Evolutionary conservation across 1,284 basidiomycete species (phyloP), one percentile per base, ranked within the genome.

Genomic region (Trichosporon sp.): DNA sequence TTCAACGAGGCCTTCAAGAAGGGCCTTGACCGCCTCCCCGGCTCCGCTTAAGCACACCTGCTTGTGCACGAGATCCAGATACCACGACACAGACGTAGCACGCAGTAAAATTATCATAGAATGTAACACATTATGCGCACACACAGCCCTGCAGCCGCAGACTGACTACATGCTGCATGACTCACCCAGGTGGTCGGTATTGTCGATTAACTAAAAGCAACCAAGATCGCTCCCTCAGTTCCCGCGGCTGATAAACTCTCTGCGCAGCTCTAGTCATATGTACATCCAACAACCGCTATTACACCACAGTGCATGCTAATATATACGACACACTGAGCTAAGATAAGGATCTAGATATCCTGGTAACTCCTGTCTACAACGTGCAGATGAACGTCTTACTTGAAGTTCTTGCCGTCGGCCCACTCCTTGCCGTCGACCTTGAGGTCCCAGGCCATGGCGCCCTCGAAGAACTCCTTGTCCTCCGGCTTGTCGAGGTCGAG

Each of bases 401-500:
- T 83, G 80, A 81, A 82, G 79, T 83, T 80, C 82, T 85, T 84
- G 71, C 82, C 82, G 75, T 82, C 81, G 70, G 85, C 90, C 91
- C 91, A 95, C 81, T 88, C 87, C 88, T 92, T 93, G 66, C 90
- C 94, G 74, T 90, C 89, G 70, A 93, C 77, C 84, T 90, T 89
- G 72, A 95, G 85, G 85, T 95, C 93, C 94, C 94, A 96, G 67
- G 93, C 91, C 74, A 95, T 87, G 42, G 91, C 91, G 75, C 86
- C 90, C 86, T 94, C 92, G 81, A 97, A 94, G 89, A 91, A 94
- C 75, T 86, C 86, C 87, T 93, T 93, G 80, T 95, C 90, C 34
- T 86, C 89, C 42, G 85, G 85, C 66, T 69, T 67, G 72, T 89
- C 90, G 66, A 83, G 70, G 80, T 86, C 83, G 76, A 96, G 84